phyloP scores from a whole-genome alignment of 2,329 filamentous ascomycete species.

The Pseudocercospora fuligena region DNA sequence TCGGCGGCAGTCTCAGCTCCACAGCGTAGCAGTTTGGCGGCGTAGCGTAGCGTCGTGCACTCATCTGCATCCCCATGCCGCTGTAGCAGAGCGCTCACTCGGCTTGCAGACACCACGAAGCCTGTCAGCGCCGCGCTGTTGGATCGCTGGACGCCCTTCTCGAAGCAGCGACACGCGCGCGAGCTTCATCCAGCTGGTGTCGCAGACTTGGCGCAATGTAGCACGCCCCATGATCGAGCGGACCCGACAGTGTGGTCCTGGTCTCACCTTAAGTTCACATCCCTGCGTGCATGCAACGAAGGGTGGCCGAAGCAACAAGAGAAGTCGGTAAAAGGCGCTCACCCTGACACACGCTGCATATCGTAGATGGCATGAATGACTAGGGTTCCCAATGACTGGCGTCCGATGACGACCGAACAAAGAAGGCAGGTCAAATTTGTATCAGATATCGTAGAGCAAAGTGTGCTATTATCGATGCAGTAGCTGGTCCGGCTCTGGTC shows the following conservation, averaged over 20 bases:
- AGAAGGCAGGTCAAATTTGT: neutral
- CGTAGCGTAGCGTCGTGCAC: neutral
- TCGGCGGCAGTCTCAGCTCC: neutral
- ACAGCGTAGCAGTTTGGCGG: neutral
- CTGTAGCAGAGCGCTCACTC: neutral
- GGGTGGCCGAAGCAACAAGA: neutral
- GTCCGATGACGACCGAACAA: slow-evolving; percentile 1
- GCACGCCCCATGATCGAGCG: slow-evolving; percentile 10
- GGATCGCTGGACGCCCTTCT: neutral
- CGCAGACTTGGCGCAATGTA: slow-evolving; percentile 1
- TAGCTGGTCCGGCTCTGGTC: neutral
- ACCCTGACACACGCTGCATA: neutral
- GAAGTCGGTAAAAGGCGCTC: neutral
- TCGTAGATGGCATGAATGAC: neutral
- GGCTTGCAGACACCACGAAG: neutral
- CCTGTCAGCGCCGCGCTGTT: slow-evolving; percentile 6
- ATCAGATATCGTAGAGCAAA: neutral
- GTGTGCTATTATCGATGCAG: slow-evolving; percentile 2
- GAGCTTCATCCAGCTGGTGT: neutral
- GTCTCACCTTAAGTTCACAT: slow-evolving; percentile 7
- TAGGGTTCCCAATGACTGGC: neutral
- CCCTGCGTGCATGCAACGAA: slow-evolving; percentile 7
- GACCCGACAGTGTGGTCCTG: slow-evolving; percentile 8
- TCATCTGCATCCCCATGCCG: neutral
- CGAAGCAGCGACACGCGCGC: neutral